Base-by-base conservation (phyloP, 345 rosid species). In the Salix suchowensis region DNA sequence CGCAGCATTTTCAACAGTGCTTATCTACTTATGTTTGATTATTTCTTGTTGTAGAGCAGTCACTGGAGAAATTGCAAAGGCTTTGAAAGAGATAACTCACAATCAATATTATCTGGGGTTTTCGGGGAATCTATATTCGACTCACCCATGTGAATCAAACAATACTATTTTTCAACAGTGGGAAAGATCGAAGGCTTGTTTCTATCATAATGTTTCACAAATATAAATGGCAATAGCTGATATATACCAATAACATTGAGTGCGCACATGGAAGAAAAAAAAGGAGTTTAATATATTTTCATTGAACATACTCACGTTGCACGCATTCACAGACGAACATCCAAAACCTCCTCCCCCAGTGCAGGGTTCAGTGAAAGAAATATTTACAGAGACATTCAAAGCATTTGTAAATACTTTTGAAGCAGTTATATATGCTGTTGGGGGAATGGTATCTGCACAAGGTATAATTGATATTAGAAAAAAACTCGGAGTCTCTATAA, bases 281-380 rank as follows among this genome's bases (percentile, higher is more conserved):
- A 8, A n/a, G 28, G 69, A 73, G 32, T 52, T 77, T 44, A 28
- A 65, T 42, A 65, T 15, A 72, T 58, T 76, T 79, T 69, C 75
- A 62, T 58, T 58, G 69, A 85, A 42, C 88, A 80, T 82, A 95
- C 98, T 95, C 93, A 95, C 97, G 77, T 91, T 91, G 86, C 97
- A 93, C 76, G 89, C 80, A 79, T 90, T 88, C 74, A 81, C 85
- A 52, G 97, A 91, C 76, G 96, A 85, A 84, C 98, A 95, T 64
- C 83, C 28, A 68, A 95, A 95, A 80, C 97, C 93, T 83, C 93
- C 91, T 76, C 90, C 85, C 60, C 87, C 86, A 72, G 75, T 52
- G 83, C 97, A 93, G 78, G 97, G 90, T 78, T 95, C 94, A 18
- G 88, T 72, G 81, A 95, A 93, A 54, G 97, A 84, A 74, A 95